Conservation (phyloP, 1,139 yeast genomes). For the Lodderomyces elongisporus region DNA sequence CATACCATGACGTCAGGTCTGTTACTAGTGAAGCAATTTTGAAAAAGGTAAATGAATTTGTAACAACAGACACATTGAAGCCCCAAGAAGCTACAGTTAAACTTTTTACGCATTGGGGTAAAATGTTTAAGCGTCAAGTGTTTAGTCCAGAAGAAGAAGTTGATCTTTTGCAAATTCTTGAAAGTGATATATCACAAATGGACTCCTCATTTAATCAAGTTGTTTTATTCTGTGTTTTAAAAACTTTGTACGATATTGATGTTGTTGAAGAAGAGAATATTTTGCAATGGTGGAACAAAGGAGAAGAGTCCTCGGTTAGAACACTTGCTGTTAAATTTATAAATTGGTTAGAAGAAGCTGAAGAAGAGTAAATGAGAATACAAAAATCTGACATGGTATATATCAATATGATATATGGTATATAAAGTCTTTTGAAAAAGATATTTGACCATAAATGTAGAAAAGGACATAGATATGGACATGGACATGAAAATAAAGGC, state of each 20-base stretch:
- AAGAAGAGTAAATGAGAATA: conserved; percentile 59
- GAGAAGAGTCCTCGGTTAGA: conserved; percentile 46
- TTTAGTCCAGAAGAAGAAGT: conserved; percentile 74
- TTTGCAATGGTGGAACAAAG: conserved; percentile 71
- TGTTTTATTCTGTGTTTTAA: conserved; percentile 59
- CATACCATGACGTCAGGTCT: conserved; percentile 84
- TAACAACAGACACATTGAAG: conserved; percentile 68
- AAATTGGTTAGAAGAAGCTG: conserved; percentile 84
- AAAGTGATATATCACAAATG: conserved; percentile 37
- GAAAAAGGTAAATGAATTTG: conserved; percentile 62
- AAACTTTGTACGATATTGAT: conserved; percentile 72
- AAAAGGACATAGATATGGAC: too few relatives aligned
- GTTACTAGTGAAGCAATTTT: conserved; percentile 77
- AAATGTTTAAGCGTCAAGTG: conserved; percentile 73
- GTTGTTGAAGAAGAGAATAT: conserved; percentile 78
- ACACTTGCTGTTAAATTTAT: conserved; percentile 66
- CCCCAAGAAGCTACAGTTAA: conserved; percentile 72
- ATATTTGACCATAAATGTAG: too few relatives aligned
- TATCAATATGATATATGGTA: too few relatives aligned
- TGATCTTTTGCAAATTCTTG: conserved; percentile 62
- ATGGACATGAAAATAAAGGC: too few relatives aligned
- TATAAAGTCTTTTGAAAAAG: too few relatives aligned
- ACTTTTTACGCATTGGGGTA: conserved; percentile 76
- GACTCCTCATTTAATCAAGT: conserved; percentile 38
- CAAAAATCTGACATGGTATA: too few relatives aligned